These are phyloP conservation scores for Kodamaea kakaduensis DNA, from an alignment of 805 yeast genomes.

Conservation along the genomic window DNA sequence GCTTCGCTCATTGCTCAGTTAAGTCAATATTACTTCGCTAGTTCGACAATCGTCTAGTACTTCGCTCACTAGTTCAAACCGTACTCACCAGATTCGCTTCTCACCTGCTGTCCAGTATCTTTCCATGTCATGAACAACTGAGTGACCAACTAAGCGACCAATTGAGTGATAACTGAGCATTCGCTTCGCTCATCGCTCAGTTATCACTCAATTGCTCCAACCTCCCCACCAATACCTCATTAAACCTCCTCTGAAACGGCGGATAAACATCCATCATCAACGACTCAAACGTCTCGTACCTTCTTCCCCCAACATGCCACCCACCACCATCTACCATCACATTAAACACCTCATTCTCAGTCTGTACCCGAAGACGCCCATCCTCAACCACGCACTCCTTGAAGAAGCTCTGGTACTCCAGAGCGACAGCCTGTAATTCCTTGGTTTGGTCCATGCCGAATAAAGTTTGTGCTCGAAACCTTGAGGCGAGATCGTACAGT, in stretches of 20 bases:
- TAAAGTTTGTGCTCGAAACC: no score
- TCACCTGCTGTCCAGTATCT: no score
- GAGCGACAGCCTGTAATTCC: constrained; percentile 18
- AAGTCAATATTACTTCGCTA: no score
- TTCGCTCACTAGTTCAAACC: no score
- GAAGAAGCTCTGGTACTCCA: constrained; percentile 23
- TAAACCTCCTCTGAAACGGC: constrained; percentile 19
- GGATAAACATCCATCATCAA: constrained; percentile 25
- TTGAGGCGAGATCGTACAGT: no score
- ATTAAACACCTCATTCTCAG: constrained; percentile 14
- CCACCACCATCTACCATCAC: constrained; percentile 27
- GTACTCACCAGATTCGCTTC: no score
- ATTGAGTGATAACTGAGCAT: not conserved
- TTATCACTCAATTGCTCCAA: constrained; percentile 11
- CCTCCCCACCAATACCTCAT: constrained; percentile 16
- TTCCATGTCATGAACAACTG: no score
- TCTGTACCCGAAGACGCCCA: constrained; percentile 12
- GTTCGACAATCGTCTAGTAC: no score
- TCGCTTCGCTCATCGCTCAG: not conserved
- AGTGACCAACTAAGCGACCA: not conserved
- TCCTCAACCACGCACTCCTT: constrained; percentile 12
- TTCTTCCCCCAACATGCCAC: constrained; percentile 18
- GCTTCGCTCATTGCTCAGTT: no score
- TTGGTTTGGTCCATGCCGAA: constrained; percentile 6
- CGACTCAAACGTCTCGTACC: constrained; percentile 29